Conservation (phyloP, 805 yeast species). For the Yamadazyma phyllophila region DNA sequence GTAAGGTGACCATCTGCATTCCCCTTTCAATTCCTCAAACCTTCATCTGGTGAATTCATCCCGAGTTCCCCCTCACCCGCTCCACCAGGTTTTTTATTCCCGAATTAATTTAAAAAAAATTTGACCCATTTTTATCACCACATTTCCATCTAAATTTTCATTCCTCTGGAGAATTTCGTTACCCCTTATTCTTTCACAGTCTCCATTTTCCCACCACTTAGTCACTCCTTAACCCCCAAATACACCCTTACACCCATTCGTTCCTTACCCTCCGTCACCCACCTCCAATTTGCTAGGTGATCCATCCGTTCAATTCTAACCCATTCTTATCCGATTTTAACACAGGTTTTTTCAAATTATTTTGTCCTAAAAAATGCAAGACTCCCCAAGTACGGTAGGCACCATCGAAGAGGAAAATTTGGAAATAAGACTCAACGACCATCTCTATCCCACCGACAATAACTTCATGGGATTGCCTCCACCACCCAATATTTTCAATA, state of each 20-base stretch:
- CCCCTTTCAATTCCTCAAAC: background rate
- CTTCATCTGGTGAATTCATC: background rate
- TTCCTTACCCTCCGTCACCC: background rate
- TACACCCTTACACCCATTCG: background rate
- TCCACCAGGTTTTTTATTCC: background rate
- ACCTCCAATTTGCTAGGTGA: background rate
- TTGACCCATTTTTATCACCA: constrained; percentile 3
- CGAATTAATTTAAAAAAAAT: background rate
- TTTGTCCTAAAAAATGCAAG: constrained; percentile 6
- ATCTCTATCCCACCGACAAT: background rate
- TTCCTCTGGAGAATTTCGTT: background rate
- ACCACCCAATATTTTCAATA: constrained; percentile 20
- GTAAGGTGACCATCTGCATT: background rate
- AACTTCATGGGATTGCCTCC: constrained; percentile 14
- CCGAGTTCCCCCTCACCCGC: background rate
- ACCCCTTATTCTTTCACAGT: background rate
- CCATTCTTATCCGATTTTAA: background rate
- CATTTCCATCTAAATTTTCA: constrained; percentile 1
- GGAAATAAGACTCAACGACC: constrained; percentile 1
- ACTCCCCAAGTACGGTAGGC: constrained; percentile 14
- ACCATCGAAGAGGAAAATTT: constrained; percentile 14
- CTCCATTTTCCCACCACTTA: background rate
- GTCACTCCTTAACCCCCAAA: background rate
- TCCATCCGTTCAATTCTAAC: background rate
- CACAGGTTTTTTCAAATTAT: constrained; percentile 1